Evolutionary conservation across 2,329 filamentous ascomycete genomes (phyloP).

Genomic region (Plectosphaerella sp.): DNA sequence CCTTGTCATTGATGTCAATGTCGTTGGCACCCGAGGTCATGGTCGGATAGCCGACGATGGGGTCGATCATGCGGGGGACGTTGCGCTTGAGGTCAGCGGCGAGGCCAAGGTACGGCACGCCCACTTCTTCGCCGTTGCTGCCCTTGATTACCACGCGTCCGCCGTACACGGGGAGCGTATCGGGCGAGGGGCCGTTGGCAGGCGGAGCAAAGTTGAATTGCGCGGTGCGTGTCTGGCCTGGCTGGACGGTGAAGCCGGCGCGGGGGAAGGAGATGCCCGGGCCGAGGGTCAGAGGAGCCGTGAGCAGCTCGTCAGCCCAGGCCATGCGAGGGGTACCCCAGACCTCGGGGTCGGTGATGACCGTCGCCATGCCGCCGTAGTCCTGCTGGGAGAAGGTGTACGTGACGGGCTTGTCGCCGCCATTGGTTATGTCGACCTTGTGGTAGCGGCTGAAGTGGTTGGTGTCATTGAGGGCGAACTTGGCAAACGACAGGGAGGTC

Average conservation of each 20-base stretch:
- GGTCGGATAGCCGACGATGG: neutral
- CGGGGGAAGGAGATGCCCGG: slow-evolving; percentile 1
- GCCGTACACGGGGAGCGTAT: slow-evolving; percentile 24
- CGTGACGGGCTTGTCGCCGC: slow-evolving; percentile 21
- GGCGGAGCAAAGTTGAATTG: neutral
- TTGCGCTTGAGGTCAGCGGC: slow-evolving; percentile 6
- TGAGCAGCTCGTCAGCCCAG: slow-evolving; percentile 2
- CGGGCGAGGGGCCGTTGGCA: no score
- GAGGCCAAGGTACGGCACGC: slow-evolving; percentile 24
- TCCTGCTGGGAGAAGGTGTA: slow-evolving; percentile 20
- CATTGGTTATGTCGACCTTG: slow-evolving; percentile 27
- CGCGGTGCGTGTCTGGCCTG: slow-evolving; percentile 3
- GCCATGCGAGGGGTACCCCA: slow-evolving; percentile 10
- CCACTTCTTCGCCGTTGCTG: slow-evolving; percentile 25
- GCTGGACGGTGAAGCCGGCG: neutral
- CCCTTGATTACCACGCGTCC: slow-evolving; percentile 26
- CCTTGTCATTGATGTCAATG: neutral
- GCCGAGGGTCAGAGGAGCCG: neutral
- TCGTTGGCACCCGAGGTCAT: neutral
- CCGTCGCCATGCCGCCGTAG: neutral
- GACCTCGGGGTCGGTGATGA: neutral
- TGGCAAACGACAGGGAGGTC: slow-evolving; percentile 30
- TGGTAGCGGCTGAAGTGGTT: slow-evolving; percentile 31
- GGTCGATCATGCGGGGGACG: neutral
- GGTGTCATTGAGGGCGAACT: slow-evolving; percentile 39